Base-by-base conservation (phyloP, 2,329 filamentous ascomycete genomes). In the Cytospora piceae region DNA sequence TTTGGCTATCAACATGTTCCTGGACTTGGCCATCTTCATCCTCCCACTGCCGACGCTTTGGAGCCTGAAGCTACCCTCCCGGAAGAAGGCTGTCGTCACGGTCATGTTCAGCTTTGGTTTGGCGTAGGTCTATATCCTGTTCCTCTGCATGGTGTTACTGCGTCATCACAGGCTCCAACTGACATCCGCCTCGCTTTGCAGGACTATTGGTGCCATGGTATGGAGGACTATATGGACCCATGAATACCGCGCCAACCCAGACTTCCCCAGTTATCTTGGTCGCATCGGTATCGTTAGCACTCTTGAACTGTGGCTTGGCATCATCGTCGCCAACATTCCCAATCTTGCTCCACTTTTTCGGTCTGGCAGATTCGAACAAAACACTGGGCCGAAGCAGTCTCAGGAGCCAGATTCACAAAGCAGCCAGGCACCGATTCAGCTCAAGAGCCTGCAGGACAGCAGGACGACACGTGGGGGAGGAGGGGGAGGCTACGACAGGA, bases 11-110 rank as follows among this genome's bases (percentile, higher is more conserved):
- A 76, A 75, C 60, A 56, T 74, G 17, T 6, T 72, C 37, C 46
- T 76, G n/a, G 74, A 76, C 60, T 2, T 73, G 64, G 74, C 77
- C 58, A 72, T 81, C 27, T 71, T 81, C 24, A 73, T 76, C 46
- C 75, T 81, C 12, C 80, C 80, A 3, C 74, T 78, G 39, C 74
- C 78, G 7, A 76, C 78, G 70, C 75, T 81, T 0, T 81, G 79
- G 78, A 74, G 75, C 15, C 71, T 81, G 22, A 75, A 79, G 60
- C 78, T 82, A 76, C 74, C 74, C 0, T 63, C 70, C 31, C 74
- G 75, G 14, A 79, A 77, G 51, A 77, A 77, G 67, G 51, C 76
- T 15, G 73, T 68, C 2, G 70, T 77, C 57, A 74, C 67, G 29
- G 64, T 70, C 42, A 74, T 77, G 69, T 74, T 78, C 39, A 71